Evolutionary conservation across 768 basidiomycete species (phyloP), one percentile per base, ranked within the genome.

Genomic region (Boletus tomentosulus): DNA sequence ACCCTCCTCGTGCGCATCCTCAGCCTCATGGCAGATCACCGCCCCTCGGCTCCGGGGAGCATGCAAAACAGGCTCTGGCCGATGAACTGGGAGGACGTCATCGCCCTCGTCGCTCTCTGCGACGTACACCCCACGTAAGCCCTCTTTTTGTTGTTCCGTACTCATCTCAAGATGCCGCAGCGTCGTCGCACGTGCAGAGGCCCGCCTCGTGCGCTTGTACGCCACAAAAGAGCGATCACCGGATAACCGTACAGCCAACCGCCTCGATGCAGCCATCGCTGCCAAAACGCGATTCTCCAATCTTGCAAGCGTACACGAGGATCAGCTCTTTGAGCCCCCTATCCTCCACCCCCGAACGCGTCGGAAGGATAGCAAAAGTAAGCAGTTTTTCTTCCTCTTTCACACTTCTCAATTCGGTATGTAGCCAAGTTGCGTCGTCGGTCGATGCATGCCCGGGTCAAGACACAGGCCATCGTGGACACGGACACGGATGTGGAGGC

Each of bases 31-130:
- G 80, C 80, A 7, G 73, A 76, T 19, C 80, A 85, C 54, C 77
- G 79, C 0, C 85, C 84, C 9, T 65, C 74, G 2, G 77, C 78
- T 2, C 72, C 80, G 22, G 76, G 78, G 30, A 83, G 82, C 56
- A 76, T 84, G 76, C 86, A 86, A 59, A 81, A 85, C 61, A 79
- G 88, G 11, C 70, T 84, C 8, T 75, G 74, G 46, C 80, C 84
- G 5, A 72, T 89, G 48, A 74, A 74, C 33, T 90, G 88, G 87
- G 75, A 80, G 50, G 73, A 74, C 46, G 78, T 89, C n/a, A 67
- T 89, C 19, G 76, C 79, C 30, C 71, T 80, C 4, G 71, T 82
- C 11, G 74, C 74, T 39, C 71, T 76, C 12, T 71, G 71, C 59
- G 78, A 74, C 7, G 53, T 77, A 28, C 57, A 69, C 46, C 49